Percentiles rank a stretch among this genome's conserved stretches.
These are phyloP conservation scores for Curvularia verruculosa DNA, from an alignment of 2,329 filamentous ascomycete species.

Conservation along the genomic window DNA sequence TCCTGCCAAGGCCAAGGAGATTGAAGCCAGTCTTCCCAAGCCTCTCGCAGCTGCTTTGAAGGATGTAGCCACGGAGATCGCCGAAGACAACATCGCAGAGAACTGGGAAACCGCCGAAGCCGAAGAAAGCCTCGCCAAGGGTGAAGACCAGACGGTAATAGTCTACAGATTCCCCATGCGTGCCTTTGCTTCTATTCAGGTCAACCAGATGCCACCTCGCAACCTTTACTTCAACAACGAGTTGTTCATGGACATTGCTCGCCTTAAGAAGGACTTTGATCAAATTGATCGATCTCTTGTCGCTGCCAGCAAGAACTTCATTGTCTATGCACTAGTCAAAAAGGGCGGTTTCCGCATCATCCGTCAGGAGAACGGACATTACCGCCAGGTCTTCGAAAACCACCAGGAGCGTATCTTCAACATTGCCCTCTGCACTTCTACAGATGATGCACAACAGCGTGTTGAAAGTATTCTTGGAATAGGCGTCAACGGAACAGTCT, in stretches of 20 bases:
- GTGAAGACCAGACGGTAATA: slow-evolving; percentile 70
- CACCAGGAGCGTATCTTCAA: slow-evolving; percentile 95
- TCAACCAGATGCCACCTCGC: slow-evolving; percentile 63
- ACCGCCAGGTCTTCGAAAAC: slow-evolving; percentile 89
- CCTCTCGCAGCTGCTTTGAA: slow-evolving; percentile 63
- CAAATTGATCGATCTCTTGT: slow-evolving; percentile 94
- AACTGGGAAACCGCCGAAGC: slow-evolving; percentile 89
- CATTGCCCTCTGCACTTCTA: slow-evolving; percentile 76
- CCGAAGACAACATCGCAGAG: slow-evolving; percentile 69
- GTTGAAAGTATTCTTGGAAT: slow-evolving; percentile 85
- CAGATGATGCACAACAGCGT: slow-evolving; percentile 54
- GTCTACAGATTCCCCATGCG: slow-evolving; percentile 97
- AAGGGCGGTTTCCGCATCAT: slow-evolving; percentile 92
- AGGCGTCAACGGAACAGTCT: slow-evolving; percentile 93
- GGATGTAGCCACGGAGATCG: slow-evolving; percentile 62
- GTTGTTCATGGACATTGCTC: slow-evolving; percentile 87
- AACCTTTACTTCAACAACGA: slow-evolving; percentile 74
- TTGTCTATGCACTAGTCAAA: slow-evolving; percentile 92
- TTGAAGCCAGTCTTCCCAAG: slow-evolving; percentile 61
- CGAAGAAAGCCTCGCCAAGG: slow-evolving; percentile 71
- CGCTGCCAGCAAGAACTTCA: slow-evolving; percentile 86
- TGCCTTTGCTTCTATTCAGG: slow-evolving; percentile 88
- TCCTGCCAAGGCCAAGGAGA: slow-evolving; percentile 58
- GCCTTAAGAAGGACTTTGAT: slow-evolving; percentile 96
- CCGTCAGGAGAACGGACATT: slow-evolving; percentile 88